Base-by-base conservation (phyloP, 768 basidiomycete genomes). In the Leucogyrophana mollusca region DNA sequence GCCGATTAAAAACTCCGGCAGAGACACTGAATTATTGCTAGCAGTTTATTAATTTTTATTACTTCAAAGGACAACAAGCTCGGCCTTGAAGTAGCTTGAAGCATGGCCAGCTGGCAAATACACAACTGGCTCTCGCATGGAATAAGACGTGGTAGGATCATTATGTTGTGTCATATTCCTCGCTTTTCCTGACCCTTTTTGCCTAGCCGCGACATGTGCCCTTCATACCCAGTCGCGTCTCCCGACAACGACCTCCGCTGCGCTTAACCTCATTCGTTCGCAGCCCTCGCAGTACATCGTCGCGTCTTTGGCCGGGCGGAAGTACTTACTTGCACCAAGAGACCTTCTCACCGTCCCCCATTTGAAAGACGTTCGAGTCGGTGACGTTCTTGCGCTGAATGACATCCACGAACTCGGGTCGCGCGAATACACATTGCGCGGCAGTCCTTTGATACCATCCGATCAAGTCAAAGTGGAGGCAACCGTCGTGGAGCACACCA, bases 401-500 rank as follows among this genome's bases (percentile, higher is more conserved):
- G 76, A 93, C 56, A 86, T 99, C 47, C 84, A 94, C 60, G 95
- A 98, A 67, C 79, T 98, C 40, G 96, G 96, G 54, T 94, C 94
- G 40, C 83, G 94, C 56, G 94, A 97, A 66, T 97, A 87, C 71
- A 93, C 92, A 22, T 74, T 99, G 23, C 85, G 90, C 47, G 83
- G 90, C 36, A 80, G 82, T 56, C 85, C 91, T 1, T 67, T 73
- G 58, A 77, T 96, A 30, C 80, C 89, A 0, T 59, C 78, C 4
- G 71, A 74, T 45, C 73, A 78, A 32, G 83, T 96, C 54, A 76
- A 76, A 50, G 86, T 94, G 33, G 74, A 87, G 54, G 86, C 94
- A 14, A 96, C 91, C 17, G 93, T 99, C n/a, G 70, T 98, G 37
- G 96, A 99, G 68, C 95, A 99, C 63, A 98, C 96, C 34, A 97